phyloP scores from a whole-genome alignment of 257 asterid genomes.

The Linderniella brevidens region DNA sequence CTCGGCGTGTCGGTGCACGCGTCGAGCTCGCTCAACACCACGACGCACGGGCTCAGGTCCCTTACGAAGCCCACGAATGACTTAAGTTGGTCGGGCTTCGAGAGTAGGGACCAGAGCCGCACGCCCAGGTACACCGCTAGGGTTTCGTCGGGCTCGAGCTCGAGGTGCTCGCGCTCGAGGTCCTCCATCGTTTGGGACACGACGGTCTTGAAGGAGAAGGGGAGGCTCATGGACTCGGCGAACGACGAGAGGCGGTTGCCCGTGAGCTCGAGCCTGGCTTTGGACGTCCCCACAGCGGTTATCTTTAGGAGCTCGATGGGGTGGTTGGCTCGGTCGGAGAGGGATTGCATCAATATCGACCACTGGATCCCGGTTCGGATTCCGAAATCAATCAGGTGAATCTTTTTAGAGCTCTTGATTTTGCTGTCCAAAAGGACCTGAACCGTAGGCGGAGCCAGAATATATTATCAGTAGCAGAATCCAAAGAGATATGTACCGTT shows the following conservation, averaged over 20 bases:
- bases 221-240: slow-evolving; percentile 16
- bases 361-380: slow-evolving; percentile 18
- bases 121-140: slow-evolving; percentile 15
- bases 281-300: slow-evolving; percentile 22
- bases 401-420: slow-evolving; percentile 12
- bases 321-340: slow-evolving; percentile 7
- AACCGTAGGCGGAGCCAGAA: no score
- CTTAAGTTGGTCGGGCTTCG: slow-evolving; percentile 12
- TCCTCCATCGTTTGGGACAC: slow-evolving; percentile 12
- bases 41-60: slow-evolving; percentile 16
- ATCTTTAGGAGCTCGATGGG: slow-evolving; percentile 21
- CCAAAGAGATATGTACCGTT: no score
- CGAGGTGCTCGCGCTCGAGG: slow-evolving; percentile 13
- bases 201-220: slow-evolving; percentile 16
- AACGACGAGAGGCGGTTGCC: slow-evolving; percentile 16
- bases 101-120: slow-evolving; percentile 13
- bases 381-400: slow-evolving; percentile 24
- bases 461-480: no score
- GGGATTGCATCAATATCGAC: slow-evolving; percentile 23
- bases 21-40: slow-evolving; percentile 19
- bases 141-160: slow-evolving; percentile 13
- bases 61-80: slow-evolving; percentile 11
- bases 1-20: slow-evolving; percentile 12
- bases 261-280: slow-evolving; percentile 13
- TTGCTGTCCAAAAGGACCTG: slow-evolving; percentile 13